Evolutionary conservation across 2,329 filamentous ascomycete genomes (phyloP).

Genomic region (Cytospora leucostoma): DNA sequence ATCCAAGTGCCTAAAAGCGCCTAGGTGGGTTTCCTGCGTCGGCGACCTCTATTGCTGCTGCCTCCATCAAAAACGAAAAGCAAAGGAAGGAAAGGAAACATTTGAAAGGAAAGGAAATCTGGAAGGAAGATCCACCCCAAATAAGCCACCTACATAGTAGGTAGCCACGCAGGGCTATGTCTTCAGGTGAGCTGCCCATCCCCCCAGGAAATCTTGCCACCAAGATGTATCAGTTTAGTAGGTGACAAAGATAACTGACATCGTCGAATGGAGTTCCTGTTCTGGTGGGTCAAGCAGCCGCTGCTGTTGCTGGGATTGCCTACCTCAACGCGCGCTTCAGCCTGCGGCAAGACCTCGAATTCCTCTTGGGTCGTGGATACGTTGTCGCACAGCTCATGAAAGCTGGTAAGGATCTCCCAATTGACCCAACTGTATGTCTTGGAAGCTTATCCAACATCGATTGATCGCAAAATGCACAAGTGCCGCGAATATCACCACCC

Average conservation of each 20-base stretch:
- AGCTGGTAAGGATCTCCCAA: constrained; percentile 45
- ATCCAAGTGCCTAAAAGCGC: neutral
- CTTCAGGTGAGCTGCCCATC: neutral
- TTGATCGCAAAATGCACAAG: neutral
- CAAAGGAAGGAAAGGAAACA: no score
- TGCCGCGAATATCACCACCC: constrained; percentile 26
- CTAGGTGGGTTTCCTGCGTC: neutral
- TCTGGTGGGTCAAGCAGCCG: constrained; percentile 13
- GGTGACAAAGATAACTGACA: neutral
- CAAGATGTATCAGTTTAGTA: neutral
- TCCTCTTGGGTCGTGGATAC: constrained; percentile 46
- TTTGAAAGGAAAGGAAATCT: no score
- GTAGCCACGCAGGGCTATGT: constrained; percentile 5
- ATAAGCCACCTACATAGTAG: no score
- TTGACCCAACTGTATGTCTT: neutral
- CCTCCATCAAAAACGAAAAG: no score
- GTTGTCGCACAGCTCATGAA: constrained; percentile 48
- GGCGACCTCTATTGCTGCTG: no score
- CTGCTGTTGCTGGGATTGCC: constrained; percentile 41
- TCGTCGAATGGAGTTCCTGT: constrained; percentile 4
- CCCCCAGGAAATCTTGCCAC: neutral
- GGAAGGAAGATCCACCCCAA: no score
- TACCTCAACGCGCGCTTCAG: constrained; percentile 73
- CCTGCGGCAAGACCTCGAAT: constrained; percentile 60
- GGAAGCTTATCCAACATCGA: neutral